These are phyloP conservation scores for Ceratocystiopsis minuta DNA, from an alignment of 2,329 filamentous ascomycete species.

Conservation along the genomic window DNA sequence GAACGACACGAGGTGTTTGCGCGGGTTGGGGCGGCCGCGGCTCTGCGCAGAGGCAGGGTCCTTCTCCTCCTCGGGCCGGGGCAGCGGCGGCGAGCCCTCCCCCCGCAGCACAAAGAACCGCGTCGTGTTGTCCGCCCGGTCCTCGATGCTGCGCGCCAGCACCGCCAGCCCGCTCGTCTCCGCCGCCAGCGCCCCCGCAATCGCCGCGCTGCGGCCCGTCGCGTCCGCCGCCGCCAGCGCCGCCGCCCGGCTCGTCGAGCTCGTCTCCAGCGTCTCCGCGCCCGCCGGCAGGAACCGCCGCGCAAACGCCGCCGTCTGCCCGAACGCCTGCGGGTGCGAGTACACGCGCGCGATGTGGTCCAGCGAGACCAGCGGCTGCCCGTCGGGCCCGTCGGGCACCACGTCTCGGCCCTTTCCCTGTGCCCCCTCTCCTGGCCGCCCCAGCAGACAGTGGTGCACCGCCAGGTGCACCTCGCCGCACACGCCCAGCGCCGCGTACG, in stretches of 20 bases:
- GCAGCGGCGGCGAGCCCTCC: background rate
- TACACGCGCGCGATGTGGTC: conserved; percentile 58
- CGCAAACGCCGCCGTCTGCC: conserved; percentile 70
- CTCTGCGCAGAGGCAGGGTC: no score
- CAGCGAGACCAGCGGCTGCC: conserved; percentile 30
- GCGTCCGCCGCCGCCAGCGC: conserved; percentile 49
- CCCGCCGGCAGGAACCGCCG: conserved; percentile 37
- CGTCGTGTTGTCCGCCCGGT: conserved; percentile 59
- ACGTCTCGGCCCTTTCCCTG: no score
- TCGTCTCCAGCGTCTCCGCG: conserved; percentile 66
- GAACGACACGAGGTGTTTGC: conserved; percentile 68
- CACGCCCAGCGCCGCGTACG: conserved; percentile 53
- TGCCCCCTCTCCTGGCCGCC: conserved; percentile 17
- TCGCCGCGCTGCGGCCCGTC: conserved; percentile 50
- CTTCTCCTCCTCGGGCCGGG: background rate
- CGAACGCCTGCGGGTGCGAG: conserved; percentile 77
- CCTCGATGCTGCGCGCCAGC: conserved; percentile 53
- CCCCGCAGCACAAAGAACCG: conserved; percentile 51
- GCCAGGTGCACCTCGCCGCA: conserved; percentile 72
- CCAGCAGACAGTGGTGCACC: conserved; percentile 77
- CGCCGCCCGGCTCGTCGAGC: conserved; percentile 71
- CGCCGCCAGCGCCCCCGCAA: conserved; percentile 60
- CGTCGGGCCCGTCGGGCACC: background rate
- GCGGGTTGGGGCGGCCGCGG: conserved; percentile 7
- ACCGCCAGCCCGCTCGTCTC: conserved; percentile 48